phyloP scores from a whole-genome alignment of 2,329 filamentous ascomycete genomes.

The Juglanconis sp. region DNA sequence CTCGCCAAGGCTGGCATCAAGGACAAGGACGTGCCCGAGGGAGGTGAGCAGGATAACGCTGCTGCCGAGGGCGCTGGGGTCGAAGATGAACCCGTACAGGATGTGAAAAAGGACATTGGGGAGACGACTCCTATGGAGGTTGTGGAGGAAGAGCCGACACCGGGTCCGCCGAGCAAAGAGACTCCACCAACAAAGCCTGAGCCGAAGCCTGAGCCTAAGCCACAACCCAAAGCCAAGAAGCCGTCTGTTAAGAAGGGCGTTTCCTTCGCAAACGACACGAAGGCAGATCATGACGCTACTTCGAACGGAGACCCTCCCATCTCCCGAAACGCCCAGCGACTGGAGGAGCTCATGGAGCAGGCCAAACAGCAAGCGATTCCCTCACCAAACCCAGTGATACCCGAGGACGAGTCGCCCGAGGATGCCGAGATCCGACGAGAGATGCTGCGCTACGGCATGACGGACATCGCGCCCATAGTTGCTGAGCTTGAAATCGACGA shows the following conservation, averaged over 20 bases:
- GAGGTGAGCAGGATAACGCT: not conserved
- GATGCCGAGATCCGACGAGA: constrained; percentile 77
- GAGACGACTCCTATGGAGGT: not conserved
- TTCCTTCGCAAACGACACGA: constrained; percentile 60
- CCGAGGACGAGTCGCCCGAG: constrained; percentile 72
- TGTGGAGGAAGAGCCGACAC: not conserved
- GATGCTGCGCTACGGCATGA: constrained; percentile 87
- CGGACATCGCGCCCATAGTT: constrained; percentile 86
- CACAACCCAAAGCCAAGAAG: constrained; percentile 11
- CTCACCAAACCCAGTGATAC: constrained; percentile 51
- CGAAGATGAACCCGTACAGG: not conserved
- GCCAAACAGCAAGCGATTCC: constrained; percentile 53
- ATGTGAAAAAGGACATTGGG: not conserved
- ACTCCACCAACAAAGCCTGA: not conserved
- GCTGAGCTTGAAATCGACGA: constrained; percentile 86
- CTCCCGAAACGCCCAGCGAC: constrained; percentile 41
- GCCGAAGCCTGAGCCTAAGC: not conserved
- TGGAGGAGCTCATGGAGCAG: constrained; percentile 55
- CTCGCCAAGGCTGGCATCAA: constrained; percentile 74
- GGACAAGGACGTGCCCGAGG: constrained; percentile 20
- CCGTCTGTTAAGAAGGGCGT: constrained; percentile 52
- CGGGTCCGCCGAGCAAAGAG: not conserved
- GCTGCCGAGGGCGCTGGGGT: not conserved
- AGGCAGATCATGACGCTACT: constrained; percentile 35
- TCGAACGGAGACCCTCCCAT: constrained; percentile 24